Percentiles rank a stretch among this genome's conserved stretches.
Evolutionary conservation across 2,329 filamentous ascomycete genomes (phyloP).

Genomic region (Epichloe sylvatica): DNA sequence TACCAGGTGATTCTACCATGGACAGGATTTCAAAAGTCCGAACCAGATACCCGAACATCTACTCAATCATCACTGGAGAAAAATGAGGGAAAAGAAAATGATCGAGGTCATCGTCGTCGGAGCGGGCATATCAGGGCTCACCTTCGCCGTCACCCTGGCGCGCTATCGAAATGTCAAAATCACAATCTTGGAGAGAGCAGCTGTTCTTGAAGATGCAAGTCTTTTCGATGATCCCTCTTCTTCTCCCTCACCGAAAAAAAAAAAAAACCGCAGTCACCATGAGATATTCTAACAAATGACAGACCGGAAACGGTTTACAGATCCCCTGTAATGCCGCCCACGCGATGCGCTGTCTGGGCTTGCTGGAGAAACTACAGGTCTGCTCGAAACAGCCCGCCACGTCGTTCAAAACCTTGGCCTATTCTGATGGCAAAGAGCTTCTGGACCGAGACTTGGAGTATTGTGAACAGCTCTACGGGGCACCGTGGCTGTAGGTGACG

Average conservation of each 20-base stretch:
- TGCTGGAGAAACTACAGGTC: constrained; percentile 7
- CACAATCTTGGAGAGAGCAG: constrained; percentile 6
- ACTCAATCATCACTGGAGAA: background rate
- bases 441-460: constrained; percentile 4
- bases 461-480: constrained; percentile 8
- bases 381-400: background rate
- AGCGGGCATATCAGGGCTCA: constrained; percentile 9
- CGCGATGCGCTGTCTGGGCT: constrained; percentile 7
- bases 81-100: background rate
- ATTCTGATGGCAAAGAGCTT: constrained; percentile 1
- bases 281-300: background rate
- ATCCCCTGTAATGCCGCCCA: constrained; percentile 9
- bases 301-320: constrained; percentile 10
- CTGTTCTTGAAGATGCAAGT: background rate
- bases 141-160: constrained; percentile 5
- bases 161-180: constrained; percentile 3
- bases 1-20: too few relatives aligned
- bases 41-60: too few relatives aligned
- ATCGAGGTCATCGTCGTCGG: constrained; percentile 7
- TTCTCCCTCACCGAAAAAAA: background rate
- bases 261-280: too few relatives aligned
- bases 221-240: background rate
- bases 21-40: too few relatives aligned
- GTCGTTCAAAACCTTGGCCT: background rate
- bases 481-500: constrained; percentile 10